Evolutionary conservation across 768 basidiomycete species (phyloP), one percentile per base, ranked within the genome.

Genomic region (Tylopilus plumbeoviolaceoides): DNA sequence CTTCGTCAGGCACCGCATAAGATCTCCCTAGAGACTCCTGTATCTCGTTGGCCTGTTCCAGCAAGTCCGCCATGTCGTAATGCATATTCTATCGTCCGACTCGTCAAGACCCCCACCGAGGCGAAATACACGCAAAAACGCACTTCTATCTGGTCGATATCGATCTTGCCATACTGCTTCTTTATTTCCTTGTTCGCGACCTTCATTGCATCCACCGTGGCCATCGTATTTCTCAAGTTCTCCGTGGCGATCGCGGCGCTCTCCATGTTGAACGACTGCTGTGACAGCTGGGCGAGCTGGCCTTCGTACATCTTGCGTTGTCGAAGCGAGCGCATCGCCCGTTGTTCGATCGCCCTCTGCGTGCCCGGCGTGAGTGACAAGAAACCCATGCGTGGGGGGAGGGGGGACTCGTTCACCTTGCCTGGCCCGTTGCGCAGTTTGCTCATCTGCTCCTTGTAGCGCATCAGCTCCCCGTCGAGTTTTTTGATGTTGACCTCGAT

Each of bases 261-360:
- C 74, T 99, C 95, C 90, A 98, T 98, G 72, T 99, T 98, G 76
- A 92, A 98, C 21, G 91, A 87, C 70, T 98, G 97, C 67, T 98
- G 97, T 27, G 88, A 77, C 15, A 99, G 78, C 69, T 97, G 93
- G 9, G 83, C 78, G 36, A 98, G 80, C 69, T 99, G 97, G 14
- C 77, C 78, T 68, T 99, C 97, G 72, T 95, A 95, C 91, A 98
- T 85, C 72, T 84, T 80, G 77, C 92, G 98, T 75, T 98, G 97
- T 72, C 92, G 93, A 39, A 99, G 78, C 3, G 90, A 91, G 43
- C 91, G 80, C 51, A 98, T 72, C 2, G 97, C 97, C n/a, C 97
- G 84, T 69, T 95, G 87, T 69, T 95, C 91, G 36, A 98, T 88
- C 3, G 97, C 95, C 56, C 78, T 76, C 95, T 97, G 65, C 36